Base-by-base conservation (phyloP, 768 basidiomycete species). In the Cubamyces lactineus region DNA sequence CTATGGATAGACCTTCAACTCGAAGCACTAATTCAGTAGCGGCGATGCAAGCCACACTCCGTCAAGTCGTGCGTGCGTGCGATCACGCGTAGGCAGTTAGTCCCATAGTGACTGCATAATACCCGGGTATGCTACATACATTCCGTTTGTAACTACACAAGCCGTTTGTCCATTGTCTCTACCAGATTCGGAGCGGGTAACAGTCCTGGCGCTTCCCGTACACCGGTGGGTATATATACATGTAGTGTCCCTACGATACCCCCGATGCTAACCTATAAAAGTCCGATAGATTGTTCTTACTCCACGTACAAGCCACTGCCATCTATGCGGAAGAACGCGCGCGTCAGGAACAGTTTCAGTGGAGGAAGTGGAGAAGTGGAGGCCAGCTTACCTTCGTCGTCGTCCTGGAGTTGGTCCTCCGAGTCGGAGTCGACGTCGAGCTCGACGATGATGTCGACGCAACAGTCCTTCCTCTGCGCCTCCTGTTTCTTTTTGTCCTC, bases 41-140 rank as follows among this genome's bases (percentile, higher is more conserved):
- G n/a, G n/a, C n/a, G 28, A 34, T 5, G 9, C 9, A 11, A 34
- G 34, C 34, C 6, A 34, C 34, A n/a, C 23, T 13, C 6, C 21
- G 7, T 9, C n/a, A n/a, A n/a, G n/a, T n/a, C 23, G 46, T 3
- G 24, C 13, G 6, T n/a, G 1, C 1, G 24, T 13, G 19, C 23
- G n/a, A 13, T 13, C 13, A 5, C 9, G 46, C 46, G 23, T 7
- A n/a, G n/a, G 6, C 8, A 21, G 46, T 24, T 4, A 5, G 19
- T 23, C 23, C 23, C 19, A 47, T 12, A 17, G 5, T 13, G 23
- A 47, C 46, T 47, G n/a, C 46, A 47, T 47, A 47, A 47, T 21
- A 47, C 46, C 46, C 46, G 24, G 46, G 46, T 47, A 47, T 47
- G 46, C 46, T 47, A 47, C 46, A 47, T 47, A 47, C 46, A 24